Evolutionary conservation across 495 filamentous ascomycete genomes (phyloP).

Genomic region (Talaromyces wortmannii): DNA sequence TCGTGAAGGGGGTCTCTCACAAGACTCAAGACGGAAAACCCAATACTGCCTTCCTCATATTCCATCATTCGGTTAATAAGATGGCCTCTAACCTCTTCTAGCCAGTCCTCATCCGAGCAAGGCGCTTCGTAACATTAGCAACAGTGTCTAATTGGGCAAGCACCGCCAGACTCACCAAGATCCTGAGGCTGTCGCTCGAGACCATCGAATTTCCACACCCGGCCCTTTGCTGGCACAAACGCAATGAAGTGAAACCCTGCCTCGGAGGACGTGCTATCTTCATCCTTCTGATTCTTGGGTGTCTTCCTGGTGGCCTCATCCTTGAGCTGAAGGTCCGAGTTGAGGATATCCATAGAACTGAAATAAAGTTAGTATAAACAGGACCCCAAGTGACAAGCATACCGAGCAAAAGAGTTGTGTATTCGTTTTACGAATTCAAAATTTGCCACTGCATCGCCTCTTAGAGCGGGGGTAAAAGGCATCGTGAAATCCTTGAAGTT

Average conservation of each 20-base stretch:
- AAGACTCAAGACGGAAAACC: conserved; percentile 51
- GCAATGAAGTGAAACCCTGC: conserved; percentile 80
- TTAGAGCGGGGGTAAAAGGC: conserved; percentile 59
- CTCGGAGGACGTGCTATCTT: conserved; percentile 39
- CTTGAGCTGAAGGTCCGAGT: conserved; percentile 63
- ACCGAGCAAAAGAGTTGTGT: conserved; percentile 86
- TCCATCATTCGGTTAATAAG: conserved; percentile 44
- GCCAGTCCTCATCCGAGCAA: conserved; percentile 39
- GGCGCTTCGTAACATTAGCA: conserved; percentile 13
- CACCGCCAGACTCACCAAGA: conserved; percentile 46
- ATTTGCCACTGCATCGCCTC: conserved; percentile 66
- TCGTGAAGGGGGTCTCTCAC: conserved; percentile 43
- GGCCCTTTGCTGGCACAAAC: conserved; percentile 68
- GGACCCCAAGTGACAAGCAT: conserved; percentile 12
- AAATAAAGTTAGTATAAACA: conserved; percentile 1
- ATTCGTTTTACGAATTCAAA: conserved; percentile 71
- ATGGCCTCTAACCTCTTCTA: conserved; percentile 36
- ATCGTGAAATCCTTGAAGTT: conserved; percentile 66
- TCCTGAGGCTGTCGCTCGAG: conserved; percentile 65
- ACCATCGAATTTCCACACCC: conserved; percentile 88
- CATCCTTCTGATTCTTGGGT: conserved; percentile 29
- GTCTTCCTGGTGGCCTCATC: conserved; percentile 46
- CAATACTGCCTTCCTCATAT: conserved; percentile 47
- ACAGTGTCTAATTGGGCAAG: not conserved
- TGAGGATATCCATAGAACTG: conserved; percentile 72